A percentile compares a stretch with the other conserved stretches of the same genome.
These are phyloP conservation scores for Cadophora sp. DNA, from an alignment of 2,329 filamentous ascomycete genomes.

Conservation along the genomic window DNA sequence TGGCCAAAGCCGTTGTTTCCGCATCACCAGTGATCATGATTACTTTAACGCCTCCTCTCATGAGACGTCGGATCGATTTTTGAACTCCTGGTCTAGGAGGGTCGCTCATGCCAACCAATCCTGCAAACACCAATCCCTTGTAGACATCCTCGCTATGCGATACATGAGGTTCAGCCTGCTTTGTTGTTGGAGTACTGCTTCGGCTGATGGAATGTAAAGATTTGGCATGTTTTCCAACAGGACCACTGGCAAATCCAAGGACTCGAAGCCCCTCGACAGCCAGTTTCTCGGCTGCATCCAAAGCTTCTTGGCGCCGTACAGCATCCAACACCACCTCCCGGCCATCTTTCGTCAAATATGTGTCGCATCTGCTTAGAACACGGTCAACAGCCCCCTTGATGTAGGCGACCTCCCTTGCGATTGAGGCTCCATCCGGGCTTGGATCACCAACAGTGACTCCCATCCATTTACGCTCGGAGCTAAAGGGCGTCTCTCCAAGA, in stretches of 20 bases:
- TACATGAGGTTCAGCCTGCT: conserved; percentile 35
- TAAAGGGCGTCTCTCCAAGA: conserved; percentile 89
- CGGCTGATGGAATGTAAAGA: conserved; percentile 47
- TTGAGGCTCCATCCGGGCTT: conserved; percentile 43
- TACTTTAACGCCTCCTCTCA: conserved; percentile 93
- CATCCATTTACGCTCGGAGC: conserved; percentile 99
- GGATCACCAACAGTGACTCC: conserved; percentile 78
- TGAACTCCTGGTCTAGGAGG: conserved; percentile 91
- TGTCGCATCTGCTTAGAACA: conserved; percentile 85
- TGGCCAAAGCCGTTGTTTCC: conserved; percentile 91
- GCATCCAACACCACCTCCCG: conserved; percentile 86
- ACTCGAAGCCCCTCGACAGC: conserved; percentile 89
- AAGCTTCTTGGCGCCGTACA: conserved; percentile 72
- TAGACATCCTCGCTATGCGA: conserved; percentile 76
- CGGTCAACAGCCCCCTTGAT: conserved; percentile 95
- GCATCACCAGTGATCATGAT: conserved; percentile 99
- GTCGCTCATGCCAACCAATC: conserved; percentile 96
- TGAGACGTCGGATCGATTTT: conserved; percentile 84
- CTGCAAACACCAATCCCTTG: conserved; percentile 84
- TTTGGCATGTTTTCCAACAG: conserved; percentile 60
- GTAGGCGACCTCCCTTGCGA: conserved; percentile 78
- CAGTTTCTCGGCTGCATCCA: conserved; percentile 84
- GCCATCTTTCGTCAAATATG: conserved; percentile 85
- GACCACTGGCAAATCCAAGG: conserved; percentile 89
- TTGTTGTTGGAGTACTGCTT: conserved; percentile 58